A percentile compares a stretch with the other conserved stretches of the same genome.
Conservation (phyloP, 805 yeast species). For the Saccharomycodes ludwigii region DNA sequence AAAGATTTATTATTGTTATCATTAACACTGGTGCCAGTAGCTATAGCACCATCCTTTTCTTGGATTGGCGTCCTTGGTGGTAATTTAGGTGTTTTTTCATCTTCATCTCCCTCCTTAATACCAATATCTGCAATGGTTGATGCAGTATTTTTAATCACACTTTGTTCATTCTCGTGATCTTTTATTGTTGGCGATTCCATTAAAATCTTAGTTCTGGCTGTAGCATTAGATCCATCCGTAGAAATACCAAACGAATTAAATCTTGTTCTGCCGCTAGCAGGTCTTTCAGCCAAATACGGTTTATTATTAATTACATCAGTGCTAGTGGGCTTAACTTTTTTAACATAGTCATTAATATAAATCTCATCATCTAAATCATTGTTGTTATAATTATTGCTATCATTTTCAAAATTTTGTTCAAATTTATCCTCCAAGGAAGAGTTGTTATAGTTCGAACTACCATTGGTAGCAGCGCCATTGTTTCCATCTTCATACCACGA, state of each 20-base stretch:
- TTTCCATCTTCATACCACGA: conserved; percentile 31
- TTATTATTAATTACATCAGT: conserved; percentile 9
- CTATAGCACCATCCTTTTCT: conserved; percentile 4
- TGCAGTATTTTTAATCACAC: no score
- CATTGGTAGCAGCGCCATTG: conserved; percentile 20
- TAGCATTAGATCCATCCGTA: no score
- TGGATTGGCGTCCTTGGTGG: conserved; percentile 12
- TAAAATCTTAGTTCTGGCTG: no score
- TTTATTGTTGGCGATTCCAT: conserved; percentile 8
- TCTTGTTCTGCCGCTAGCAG: conserved; percentile 13
- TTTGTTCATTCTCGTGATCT: no score
- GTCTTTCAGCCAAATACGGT: conserved; percentile 2
- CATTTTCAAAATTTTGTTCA: conserved; percentile 11
- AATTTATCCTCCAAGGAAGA: background rate
- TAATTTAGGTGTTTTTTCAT: conserved; percentile 23
- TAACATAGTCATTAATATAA: background rate
- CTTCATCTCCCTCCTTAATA: conserved; percentile 20
- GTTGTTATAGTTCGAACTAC: conserved; percentile 8
- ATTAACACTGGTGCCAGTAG: no score
- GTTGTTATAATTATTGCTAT: conserved; percentile 3
- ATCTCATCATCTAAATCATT: conserved; percentile 1
- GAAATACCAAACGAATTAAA: conserved; percentile 23
- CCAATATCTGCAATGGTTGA: conserved; percentile 11
- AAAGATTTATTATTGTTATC: no score
- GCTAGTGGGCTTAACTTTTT: conserved; percentile 6